Evolutionary conservation across 495 filamentous ascomycete species (phyloP).

Genomic region (Physcia stellaris): DNA sequence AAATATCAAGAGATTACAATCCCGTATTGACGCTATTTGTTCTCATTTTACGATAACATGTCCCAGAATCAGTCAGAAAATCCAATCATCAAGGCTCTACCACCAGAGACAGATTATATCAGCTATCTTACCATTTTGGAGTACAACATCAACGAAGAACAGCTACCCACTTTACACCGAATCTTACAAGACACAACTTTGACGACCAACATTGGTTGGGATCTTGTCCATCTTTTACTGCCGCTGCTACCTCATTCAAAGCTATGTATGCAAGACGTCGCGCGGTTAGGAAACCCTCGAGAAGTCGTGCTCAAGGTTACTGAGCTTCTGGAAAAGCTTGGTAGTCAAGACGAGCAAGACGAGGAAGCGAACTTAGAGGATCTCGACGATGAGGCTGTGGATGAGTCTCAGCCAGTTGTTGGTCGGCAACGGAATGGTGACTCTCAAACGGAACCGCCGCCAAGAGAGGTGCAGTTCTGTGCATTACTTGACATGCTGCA

Average conservation of each 20-base stretch:
- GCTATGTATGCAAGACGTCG: conserved; percentile 63
- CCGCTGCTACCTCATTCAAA: conserved; percentile 58
- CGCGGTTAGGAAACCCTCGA: conserved; percentile 76
- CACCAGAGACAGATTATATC: conserved; percentile 66
- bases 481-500: conserved; percentile 66
- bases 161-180: conserved; percentile 61
- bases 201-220: conserved; percentile 91
- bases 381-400: conserved; percentile 34
- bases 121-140: conserved; percentile 84
- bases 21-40: too few species aligned
- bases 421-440: conserved; percentile 13
- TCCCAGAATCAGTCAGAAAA: too few species aligned
- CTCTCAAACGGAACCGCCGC: conserved; percentile 3
- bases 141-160: conserved; percentile 63
- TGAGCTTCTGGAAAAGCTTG: conserved; percentile 51
- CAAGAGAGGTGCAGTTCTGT: conserved; percentile 45
- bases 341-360: conserved; percentile 39
- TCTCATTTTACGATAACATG: too few species aligned
- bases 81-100: conserved; percentile 37
- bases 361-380: conserved; percentile 37
- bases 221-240: conserved; percentile 75
- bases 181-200: conserved; percentile 73
- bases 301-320: conserved; percentile 87
- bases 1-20: too few species aligned
- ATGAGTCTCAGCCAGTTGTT: conserved; percentile 16